Conservation (phyloP, 2,329 filamentous ascomycete genomes). For the Eurotiales sp. region DNA sequence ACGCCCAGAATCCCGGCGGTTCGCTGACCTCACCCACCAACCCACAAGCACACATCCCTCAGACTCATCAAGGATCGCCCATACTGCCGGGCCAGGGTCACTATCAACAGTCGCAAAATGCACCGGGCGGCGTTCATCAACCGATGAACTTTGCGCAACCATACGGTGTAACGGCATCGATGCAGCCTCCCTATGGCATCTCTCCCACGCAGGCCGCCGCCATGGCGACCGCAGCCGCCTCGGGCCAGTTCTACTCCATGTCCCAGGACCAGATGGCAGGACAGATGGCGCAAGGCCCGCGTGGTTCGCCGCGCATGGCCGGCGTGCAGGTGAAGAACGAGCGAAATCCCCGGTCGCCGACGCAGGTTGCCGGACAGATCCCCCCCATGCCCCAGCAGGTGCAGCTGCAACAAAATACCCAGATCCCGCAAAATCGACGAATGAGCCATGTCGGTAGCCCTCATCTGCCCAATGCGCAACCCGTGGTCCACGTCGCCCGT, state of each 20-base stretch:
- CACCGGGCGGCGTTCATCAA: conserved; percentile 57
- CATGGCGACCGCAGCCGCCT: conserved; percentile 90
- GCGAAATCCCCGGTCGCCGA: conserved; percentile 72
- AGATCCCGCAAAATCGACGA: conserved; percentile 58
- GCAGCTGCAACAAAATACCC: conserved; percentile 52
- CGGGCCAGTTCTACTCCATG: conserved; percentile 75
- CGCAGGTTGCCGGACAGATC: conserved; percentile 62
- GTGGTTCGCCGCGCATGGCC: conserved; percentile 73
- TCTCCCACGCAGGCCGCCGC: conserved; percentile 83
- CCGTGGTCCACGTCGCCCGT: conserved; percentile 66
- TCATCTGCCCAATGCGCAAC: conserved; percentile 67
- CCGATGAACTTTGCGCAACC: conserved; percentile 78
- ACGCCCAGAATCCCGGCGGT: conserved; percentile 52
- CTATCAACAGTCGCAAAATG: conserved; percentile 61
- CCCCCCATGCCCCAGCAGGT: conserved; percentile 46
- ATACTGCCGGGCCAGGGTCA: conserved; percentile 73
- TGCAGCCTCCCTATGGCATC: conserved; percentile 72
- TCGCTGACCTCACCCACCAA: conserved; percentile 70
- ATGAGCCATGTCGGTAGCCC: conserved; percentile 73
- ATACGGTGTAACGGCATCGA: conserved; percentile 69
- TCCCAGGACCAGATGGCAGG: conserved; percentile 65
- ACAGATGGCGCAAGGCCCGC: conserved; percentile 52
- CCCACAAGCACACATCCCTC: conserved; percentile 63
- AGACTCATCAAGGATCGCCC: conserved; percentile 66
- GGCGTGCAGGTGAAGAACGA: conserved; percentile 67